A percentile compares a stretch with the other conserved stretches of the same genome.
phyloP scores from a whole-genome alignment of 2,329 filamentous ascomycete species.

The Fusarium sp. region DNA sequence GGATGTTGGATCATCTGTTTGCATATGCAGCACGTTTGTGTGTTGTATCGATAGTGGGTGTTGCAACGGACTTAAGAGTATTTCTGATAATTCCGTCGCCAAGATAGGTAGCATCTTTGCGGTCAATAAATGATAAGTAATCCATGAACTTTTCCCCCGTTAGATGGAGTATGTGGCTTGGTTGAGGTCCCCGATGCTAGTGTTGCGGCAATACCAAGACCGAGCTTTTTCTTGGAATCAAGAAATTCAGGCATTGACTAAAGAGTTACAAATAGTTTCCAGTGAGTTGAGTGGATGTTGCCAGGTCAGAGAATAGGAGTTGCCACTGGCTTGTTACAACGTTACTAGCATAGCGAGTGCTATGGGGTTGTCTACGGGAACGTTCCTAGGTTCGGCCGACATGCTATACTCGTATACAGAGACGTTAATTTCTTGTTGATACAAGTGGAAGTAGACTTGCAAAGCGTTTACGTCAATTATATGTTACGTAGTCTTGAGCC shows the following conservation, averaged over 20 bases:
- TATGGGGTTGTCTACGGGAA: background rate
- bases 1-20: background rate
- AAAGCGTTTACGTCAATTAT: background rate
- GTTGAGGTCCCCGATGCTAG: background rate
- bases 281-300: background rate
- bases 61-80: conserved; percentile 10
- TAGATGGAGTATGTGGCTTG: background rate
- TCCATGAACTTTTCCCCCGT: background rate
- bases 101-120: background rate
- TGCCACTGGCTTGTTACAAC: background rate
- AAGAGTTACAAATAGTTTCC: background rate
- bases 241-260: background rate
- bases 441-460: background rate
- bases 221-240: background rate
- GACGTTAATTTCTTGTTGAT: background rate
- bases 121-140: background rate
- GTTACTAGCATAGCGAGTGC: background rate
- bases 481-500: background rate
- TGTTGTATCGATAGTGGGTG: background rate
- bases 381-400: background rate
- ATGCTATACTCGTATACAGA: background rate
- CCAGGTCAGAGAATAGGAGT: background rate
- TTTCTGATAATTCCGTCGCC: conserved; percentile 1
- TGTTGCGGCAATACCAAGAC: background rate
- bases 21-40: background rate